Percentiles rank a stretch among this genome's conserved stretches.
phyloP scores from a whole-genome alignment of 2,329 filamentous ascomycete genomes.

The Alternaria novae-zelandiae region DNA sequence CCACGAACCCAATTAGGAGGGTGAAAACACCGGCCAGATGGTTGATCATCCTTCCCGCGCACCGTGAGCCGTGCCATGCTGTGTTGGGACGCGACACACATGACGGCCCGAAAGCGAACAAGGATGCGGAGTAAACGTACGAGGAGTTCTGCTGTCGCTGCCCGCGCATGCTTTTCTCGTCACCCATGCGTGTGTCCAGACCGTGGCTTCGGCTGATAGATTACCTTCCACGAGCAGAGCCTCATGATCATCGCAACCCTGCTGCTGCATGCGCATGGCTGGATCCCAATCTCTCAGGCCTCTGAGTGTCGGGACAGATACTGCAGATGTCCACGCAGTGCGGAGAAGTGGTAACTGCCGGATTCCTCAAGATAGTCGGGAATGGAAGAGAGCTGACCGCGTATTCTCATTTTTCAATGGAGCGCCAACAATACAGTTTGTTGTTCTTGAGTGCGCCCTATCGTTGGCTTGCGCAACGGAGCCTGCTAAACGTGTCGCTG shows the following conservation, averaged over 20 bases:
- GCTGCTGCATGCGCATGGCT: constrained; percentile 2
- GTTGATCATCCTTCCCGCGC: constrained; percentile 31
- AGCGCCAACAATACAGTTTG: background rate
- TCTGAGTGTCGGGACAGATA: background rate
- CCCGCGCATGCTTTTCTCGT: constrained; percentile 10
- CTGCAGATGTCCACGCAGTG: background rate
- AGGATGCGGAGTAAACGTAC: constrained; percentile 4
- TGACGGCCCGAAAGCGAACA: constrained; percentile 13
- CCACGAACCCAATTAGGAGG: constrained; percentile 11
- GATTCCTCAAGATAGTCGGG: background rate
- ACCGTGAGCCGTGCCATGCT: constrained; percentile 14
- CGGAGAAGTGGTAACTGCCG: background rate
- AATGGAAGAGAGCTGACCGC: background rate
- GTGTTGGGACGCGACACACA: constrained; percentile 6
- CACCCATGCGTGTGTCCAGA: background rate
- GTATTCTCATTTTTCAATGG: background rate
- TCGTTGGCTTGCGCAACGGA: constrained; percentile 4
- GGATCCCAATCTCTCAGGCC: background rate
- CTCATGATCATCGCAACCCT: constrained; percentile 15
- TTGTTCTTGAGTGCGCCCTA: constrained; percentile 2
- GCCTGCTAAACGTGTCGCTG: constrained; percentile 15
- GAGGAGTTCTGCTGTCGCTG: constrained; percentile 2
- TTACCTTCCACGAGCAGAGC: constrained; percentile 25
- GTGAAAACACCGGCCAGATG: constrained; percentile 21
- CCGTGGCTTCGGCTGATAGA: constrained; percentile 10